Conservation (phyloP, 768 basidiomycete species). For the Favolaschia claudopus region DNA sequence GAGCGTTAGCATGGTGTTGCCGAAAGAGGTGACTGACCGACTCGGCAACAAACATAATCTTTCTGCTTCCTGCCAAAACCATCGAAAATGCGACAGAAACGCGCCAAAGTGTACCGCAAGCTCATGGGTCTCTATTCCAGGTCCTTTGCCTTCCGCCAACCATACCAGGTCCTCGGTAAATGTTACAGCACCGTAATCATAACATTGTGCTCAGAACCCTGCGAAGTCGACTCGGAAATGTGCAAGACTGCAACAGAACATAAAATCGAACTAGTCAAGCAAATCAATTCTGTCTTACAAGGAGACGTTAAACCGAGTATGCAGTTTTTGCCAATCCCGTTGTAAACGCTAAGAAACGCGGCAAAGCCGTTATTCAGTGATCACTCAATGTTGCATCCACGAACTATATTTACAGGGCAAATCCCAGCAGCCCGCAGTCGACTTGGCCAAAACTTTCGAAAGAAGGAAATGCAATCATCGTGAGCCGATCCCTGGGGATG, state of each 20-base stretch:
- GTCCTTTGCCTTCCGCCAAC: slow-evolving; percentile 90
- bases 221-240: slow-evolving; percentile 84
- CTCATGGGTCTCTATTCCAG: slow-evolving; percentile 91
- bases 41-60: slow-evolving; percentile 26
- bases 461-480: slow-evolving; percentile 94
- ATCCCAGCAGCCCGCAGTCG: slow-evolving; percentile 74
- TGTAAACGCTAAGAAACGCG: slow-evolving; percentile 38
- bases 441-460: slow-evolving; percentile 93
- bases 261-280: slow-evolving; percentile 80
- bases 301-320: slow-evolving; percentile 91
- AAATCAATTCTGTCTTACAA: slow-evolving; percentile 80
- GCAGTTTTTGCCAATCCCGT: slow-evolving; percentile 39
- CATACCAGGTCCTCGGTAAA: slow-evolving; percentile 90
- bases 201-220: slow-evolving; percentile 10
- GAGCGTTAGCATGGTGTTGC: slow-evolving; percentile 8
- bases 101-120: slow-evolving; percentile 93
- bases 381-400: slow-evolving; percentile 97
- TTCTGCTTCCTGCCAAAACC: slow-evolving; percentile 22
- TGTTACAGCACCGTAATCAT: slow-evolving; percentile 9
- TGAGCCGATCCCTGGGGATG: slow-evolving; percentile 83
- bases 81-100: slow-evolving; percentile 97
- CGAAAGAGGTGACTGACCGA: not conserved
- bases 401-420: slow-evolving; percentile 89
- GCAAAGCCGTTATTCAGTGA: slow-evolving; percentile 77
- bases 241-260: slow-evolving; percentile 71